A percentile compares a stretch with the other conserved stretches of the same genome.
Evolutionary conservation across 345 rosid genomes (phyloP).

Genomic region (Arabis alpina): DNA sequence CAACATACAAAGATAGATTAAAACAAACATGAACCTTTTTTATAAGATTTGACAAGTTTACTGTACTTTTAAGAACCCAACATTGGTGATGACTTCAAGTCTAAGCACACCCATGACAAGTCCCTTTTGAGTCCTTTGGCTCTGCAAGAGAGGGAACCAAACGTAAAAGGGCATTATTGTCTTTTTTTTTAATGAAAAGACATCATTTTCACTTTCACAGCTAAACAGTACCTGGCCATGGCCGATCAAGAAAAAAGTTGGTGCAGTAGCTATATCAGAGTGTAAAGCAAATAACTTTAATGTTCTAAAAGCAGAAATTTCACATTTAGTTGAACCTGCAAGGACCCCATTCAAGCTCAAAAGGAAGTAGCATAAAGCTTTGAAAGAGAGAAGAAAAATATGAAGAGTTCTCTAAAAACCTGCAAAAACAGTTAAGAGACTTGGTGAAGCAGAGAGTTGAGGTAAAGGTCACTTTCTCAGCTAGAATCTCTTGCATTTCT

Average conservation of each 20-base stretch:
- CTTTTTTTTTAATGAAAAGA: constrained; percentile 1
- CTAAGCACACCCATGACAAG: constrained; percentile 27
- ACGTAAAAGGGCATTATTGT: constrained; percentile 19
- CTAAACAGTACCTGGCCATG: constrained; percentile 37
- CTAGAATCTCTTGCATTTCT: no score
- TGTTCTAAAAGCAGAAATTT: constrained; percentile 32
- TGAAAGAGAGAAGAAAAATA: constrained; percentile 8
- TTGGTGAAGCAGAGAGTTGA: not conserved
- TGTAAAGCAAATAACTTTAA: constrained; percentile 38
- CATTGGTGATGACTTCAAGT: constrained; percentile 28
- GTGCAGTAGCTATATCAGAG: constrained; percentile 38
- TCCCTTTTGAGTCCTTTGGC: constrained; percentile 15
- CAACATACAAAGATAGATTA: not conserved
- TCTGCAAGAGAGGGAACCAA: not conserved
- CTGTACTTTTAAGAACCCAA: constrained; percentile 5
- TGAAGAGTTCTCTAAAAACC: constrained; percentile 25
- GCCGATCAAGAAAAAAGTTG: constrained; percentile 39
- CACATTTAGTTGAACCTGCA: constrained; percentile 28
- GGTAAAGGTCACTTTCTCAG: no score
- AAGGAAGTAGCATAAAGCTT: constrained; percentile 36
- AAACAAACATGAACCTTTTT: no score
- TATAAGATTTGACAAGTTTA: constrained; percentile 17
- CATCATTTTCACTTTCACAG: constrained; percentile 34
- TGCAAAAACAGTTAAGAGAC: constrained; percentile 25
- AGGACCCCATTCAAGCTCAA: constrained; percentile 39